Percentiles rank a stretch among this genome's conserved stretches.
phyloP scores from a whole-genome alignment of 805 yeast species.

The Clavispora asparagi region DNA sequence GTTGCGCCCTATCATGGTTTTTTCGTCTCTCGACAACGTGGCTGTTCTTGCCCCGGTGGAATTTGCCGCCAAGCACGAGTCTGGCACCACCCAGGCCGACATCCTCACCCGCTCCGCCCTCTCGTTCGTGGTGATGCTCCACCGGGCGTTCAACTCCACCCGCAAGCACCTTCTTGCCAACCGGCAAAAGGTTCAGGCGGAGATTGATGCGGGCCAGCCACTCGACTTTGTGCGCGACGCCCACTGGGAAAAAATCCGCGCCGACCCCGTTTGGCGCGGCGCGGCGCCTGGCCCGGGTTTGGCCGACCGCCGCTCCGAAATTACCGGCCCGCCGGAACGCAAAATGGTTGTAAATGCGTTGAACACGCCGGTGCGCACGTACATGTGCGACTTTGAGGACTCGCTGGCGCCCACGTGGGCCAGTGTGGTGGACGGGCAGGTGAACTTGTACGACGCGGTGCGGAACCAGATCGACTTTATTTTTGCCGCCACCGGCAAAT shows the following conservation, averaged over 20 bases:
- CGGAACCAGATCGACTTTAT: slow-evolving; percentile 15
- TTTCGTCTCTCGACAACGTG: slow-evolving; percentile 15
- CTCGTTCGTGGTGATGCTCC: slow-evolving; percentile 16
- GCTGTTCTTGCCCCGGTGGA: slow-evolving; percentile 29
- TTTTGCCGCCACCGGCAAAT: slow-evolving; percentile 27
- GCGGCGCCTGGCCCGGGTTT: slow-evolving; percentile 16
- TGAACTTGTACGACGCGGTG: slow-evolving; percentile 18
- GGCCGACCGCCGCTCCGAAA: slow-evolving; percentile 17
- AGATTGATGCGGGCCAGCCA: slow-evolving; percentile 10
- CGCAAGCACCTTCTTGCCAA: slow-evolving; percentile 12
- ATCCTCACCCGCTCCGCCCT: slow-evolving; percentile 28
- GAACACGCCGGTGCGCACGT: slow-evolving; percentile 18
- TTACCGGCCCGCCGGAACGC: slow-evolving; percentile 21
- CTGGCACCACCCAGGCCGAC: slow-evolving; percentile 34
- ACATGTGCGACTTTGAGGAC: slow-evolving; percentile 21
- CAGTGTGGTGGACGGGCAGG: slow-evolving; percentile 17
- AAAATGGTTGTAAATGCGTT: slow-evolving; percentile 20
- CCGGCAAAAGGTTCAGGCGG: slow-evolving; percentile 12
- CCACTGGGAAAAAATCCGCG: slow-evolving; percentile 4
- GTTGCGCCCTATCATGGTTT: not conserved
- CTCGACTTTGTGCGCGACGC: slow-evolving; percentile 14
- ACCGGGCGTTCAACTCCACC: slow-evolving; percentile 15
- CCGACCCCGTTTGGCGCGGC: slow-evolving; percentile 16
- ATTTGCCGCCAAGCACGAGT: slow-evolving; percentile 20
- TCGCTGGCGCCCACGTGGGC: slow-evolving; percentile 17